Evolutionary conservation across 2,329 filamentous ascomycete genomes (phyloP).

Genomic region (Colletotrichum cuscutae): DNA sequence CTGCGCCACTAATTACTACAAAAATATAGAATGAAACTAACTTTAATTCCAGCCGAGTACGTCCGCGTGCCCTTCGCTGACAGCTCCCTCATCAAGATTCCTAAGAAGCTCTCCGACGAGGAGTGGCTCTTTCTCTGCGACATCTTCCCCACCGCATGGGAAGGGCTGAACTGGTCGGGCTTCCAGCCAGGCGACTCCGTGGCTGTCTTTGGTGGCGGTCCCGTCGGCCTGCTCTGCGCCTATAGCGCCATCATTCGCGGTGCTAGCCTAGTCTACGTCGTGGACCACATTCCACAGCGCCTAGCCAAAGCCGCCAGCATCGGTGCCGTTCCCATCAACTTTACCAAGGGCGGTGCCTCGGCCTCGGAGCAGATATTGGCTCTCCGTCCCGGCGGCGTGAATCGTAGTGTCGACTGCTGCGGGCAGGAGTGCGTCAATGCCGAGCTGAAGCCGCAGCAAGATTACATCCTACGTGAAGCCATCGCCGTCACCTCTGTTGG

Average conservation of each 20-base stretch:
- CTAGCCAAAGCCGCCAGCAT: conserved; percentile 37
- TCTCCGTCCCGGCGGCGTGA: conserved; percentile 35
- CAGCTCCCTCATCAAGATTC: conserved; percentile 71
- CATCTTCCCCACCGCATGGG: conserved; percentile 64
- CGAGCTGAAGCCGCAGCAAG: conserved; percentile 34
- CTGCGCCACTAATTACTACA: no score
- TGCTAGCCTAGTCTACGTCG: conserved; percentile 36
- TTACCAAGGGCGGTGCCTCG: conserved; percentile 30
- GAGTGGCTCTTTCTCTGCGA: conserved; percentile 64
- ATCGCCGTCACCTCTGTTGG: conserved; percentile 31
- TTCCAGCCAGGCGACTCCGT: conserved; percentile 70
- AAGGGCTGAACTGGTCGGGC: conserved; percentile 65
- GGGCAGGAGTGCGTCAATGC: conserved; percentile 37
- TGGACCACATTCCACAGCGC: conserved; percentile 39
- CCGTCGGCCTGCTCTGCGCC: conserved; percentile 68
- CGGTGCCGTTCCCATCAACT: conserved; percentile 39
- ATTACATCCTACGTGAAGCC: conserved; percentile 36
- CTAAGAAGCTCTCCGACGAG: conserved; percentile 69
- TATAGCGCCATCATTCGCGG: conserved; percentile 41
- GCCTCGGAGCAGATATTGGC: conserved; percentile 37
- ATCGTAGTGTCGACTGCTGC: conserved; percentile 38
- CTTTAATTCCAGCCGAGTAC: conserved; percentile 55
- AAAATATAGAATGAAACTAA: no score
- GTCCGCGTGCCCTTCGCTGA: conserved; percentile 73
- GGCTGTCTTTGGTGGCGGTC: conserved; percentile 72